phyloP scores from a whole-genome alignment of 768 basidiomycete genomes.

The Xerocomellus intermedius region DNA sequence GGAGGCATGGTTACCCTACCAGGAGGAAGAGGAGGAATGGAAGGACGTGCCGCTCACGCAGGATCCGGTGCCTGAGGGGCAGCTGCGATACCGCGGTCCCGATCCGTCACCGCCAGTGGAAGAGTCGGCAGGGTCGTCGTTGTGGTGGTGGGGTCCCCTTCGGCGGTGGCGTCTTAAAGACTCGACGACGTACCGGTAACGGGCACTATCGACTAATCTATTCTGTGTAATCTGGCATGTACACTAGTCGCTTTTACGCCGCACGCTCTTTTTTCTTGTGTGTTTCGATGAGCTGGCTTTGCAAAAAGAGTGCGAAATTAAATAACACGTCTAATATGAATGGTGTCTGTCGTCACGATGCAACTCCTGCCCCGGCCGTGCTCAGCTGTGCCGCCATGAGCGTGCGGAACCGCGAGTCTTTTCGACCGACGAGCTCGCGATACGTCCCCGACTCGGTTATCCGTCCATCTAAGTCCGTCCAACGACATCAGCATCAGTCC shows the following conservation, averaged over 20 bases:
- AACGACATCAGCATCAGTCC: neutral
- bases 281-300: slow-evolving; percentile 11
- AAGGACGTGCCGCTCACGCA: slow-evolving; percentile 5
- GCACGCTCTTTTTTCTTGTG: neutral
- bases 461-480: slow-evolving; percentile 51
- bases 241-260: neutral
- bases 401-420: slow-evolving; percentile 76
- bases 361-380: slow-evolving; percentile 36
- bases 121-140: slow-evolving; percentile 34
- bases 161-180: slow-evolving; percentile 74
- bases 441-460: slow-evolving; percentile 85
- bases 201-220: neutral
- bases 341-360: slow-evolving; percentile 4
- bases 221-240: slow-evolving; percentile 7
- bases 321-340: slow-evolving; percentile 3
- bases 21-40: slow-evolving; percentile 28
- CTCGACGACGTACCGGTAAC: slow-evolving; percentile 60
- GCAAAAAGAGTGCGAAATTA: neutral
- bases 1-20: neutral
- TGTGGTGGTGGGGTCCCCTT: slow-evolving; percentile 84
- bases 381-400: slow-evolving; percentile 89
- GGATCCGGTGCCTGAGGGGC: neutral
- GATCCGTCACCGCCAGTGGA: slow-evolving; percentile 5
- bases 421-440: slow-evolving; percentile 66
- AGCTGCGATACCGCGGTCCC: slow-evolving; percentile 10